A percentile compares a stretch with the other conserved stretches of the same genome.
These are phyloP conservation scores for Herpotrichia juniperi DNA, from an alignment of 2,329 filamentous ascomycete species.

Conservation along the genomic window DNA sequence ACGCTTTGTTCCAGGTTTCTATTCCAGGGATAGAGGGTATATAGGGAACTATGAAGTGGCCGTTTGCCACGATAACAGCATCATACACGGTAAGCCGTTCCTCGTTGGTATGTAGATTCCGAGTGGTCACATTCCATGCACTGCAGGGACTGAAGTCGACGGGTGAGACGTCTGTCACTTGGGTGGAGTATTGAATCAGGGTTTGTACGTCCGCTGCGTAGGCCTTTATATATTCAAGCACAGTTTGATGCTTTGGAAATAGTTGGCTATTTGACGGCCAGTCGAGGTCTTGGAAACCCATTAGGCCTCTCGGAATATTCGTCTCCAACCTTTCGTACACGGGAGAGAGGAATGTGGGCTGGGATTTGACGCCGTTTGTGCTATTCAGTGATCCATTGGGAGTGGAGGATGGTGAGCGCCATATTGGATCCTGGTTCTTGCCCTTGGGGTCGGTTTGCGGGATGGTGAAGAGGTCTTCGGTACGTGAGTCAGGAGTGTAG, in stretches of 20 bases:
- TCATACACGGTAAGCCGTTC: slow-evolving; percentile 59
- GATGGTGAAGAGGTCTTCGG: slow-evolving; percentile 56
- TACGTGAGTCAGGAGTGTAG: slow-evolving; percentile 63
- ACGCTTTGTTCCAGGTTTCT: slow-evolving; percentile 44
- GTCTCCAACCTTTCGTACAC: slow-evolving; percentile 84
- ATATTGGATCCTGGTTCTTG: slow-evolving; percentile 68
- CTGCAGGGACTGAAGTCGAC: slow-evolving; percentile 25
- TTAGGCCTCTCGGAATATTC: slow-evolving; percentile 82
- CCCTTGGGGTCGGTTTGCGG: slow-evolving; percentile 71
- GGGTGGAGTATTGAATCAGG: slow-evolving; percentile 72
- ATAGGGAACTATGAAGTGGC: slow-evolving; percentile 55
- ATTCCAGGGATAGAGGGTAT: slow-evolving; percentile 51
- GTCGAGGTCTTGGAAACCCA: slow-evolving; percentile 75
- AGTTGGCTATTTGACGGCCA: slow-evolving; percentile 71
- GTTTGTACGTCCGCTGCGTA: slow-evolving; percentile 73
- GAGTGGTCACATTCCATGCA: slow-evolving; percentile 66
- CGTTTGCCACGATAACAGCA: slow-evolving; percentile 55
- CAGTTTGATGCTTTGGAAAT: slow-evolving; percentile 74
- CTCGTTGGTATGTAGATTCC: slow-evolving; percentile 54
- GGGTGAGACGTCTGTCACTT: slow-evolving; percentile 66
- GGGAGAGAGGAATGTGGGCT: slow-evolving; percentile 76
- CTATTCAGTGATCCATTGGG: slow-evolving; percentile 1
- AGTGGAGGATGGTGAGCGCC: slow-evolving; percentile 30
- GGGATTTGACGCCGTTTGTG: slow-evolving; percentile 17
- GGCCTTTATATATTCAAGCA: slow-evolving; percentile 74